These are phyloP conservation scores for Chlorella vulgaris DNA, from an alignment of 139 green algal species.

Conservation along the genomic window DNA sequence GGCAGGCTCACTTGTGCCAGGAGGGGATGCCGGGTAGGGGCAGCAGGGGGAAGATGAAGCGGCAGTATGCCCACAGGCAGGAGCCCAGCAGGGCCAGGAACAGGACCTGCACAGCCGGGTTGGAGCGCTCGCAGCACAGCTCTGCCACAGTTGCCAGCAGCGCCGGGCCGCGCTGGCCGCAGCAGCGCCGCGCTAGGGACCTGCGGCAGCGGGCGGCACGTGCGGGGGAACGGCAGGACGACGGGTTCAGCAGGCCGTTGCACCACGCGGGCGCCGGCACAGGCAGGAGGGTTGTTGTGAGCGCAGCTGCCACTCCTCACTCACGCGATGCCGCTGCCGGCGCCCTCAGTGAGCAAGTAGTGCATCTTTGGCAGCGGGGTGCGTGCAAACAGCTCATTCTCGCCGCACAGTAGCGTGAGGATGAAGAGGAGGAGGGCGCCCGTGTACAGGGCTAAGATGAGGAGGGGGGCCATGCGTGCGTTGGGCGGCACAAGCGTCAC, in stretches of 20 bases:
- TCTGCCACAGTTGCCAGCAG: background rate
- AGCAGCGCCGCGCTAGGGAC: background rate
- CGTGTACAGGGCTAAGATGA: background rate
- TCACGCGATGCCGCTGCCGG: constrained; percentile 39
- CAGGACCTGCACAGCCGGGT: constrained; percentile 51
- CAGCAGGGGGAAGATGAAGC: constrained; percentile 50
- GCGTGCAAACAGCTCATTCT: constrained; percentile 19
- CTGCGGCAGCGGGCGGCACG: background rate
- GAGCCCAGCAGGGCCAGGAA: constrained; percentile 47
- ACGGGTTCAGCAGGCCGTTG: background rate
- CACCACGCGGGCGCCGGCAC: background rate
- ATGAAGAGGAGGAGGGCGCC: constrained; percentile 24
- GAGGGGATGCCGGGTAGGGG: constrained; percentile 30
- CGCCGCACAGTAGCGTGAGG: constrained; percentile 46
- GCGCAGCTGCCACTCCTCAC: too few species aligned
- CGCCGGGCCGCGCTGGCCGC: background rate
- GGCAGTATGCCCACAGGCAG: constrained; percentile 36
- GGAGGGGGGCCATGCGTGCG: background rate
- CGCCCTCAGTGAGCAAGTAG: constrained; percentile 32
- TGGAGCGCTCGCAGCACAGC: constrained; percentile 44
- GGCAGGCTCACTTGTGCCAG: constrained; percentile 54
- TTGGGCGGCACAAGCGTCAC: background rate
- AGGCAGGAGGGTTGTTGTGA: background rate
- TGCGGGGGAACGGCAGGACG: background rate
- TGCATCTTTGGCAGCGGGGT: constrained; percentile 43